These are phyloP conservation scores for Cardamine resedifolia DNA, from an alignment of 345 rosid species.

Conservation along the genomic window DNA sequence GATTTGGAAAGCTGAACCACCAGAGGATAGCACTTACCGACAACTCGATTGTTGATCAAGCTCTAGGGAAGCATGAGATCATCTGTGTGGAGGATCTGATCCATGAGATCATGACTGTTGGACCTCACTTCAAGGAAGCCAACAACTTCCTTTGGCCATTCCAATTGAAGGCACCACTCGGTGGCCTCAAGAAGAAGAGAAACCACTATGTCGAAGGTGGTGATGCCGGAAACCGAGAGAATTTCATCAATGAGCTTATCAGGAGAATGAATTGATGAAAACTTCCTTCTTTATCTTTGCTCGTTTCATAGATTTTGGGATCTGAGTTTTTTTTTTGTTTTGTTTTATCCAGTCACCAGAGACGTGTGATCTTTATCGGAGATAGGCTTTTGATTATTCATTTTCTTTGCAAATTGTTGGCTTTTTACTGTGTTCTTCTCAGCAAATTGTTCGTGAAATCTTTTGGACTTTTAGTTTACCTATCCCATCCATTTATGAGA, in stretches of 20 bases:
- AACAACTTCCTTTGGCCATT: slow-evolving; percentile 90
- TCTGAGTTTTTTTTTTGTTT: background rate
- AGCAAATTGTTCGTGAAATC: background rate
- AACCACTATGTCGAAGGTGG: slow-evolving; percentile 91
- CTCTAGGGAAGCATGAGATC: slow-evolving; percentile 63
- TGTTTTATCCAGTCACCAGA: background rate
- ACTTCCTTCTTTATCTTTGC: background rate
- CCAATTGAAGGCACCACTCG: slow-evolving; percentile 73
- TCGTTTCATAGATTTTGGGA: slow-evolving; percentile 15
- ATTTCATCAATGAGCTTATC: slow-evolving; percentile 60
- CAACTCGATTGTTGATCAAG: slow-evolving; percentile 64
- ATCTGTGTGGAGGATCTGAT: slow-evolving; percentile 77
- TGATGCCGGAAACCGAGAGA: slow-evolving; percentile 82
- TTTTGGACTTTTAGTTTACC: background rate
- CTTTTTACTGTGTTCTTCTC: background rate
- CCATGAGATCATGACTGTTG: slow-evolving; percentile 87
- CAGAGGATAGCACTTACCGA: slow-evolving; percentile 63
- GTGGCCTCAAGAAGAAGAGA: slow-evolving; percentile 81
- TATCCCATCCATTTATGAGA: background rate
- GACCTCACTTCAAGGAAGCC: slow-evolving; percentile 71
- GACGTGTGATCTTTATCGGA: background rate
- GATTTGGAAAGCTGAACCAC: slow-evolving; percentile 64
- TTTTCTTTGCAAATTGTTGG: background rate
- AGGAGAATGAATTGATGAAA: slow-evolving; percentile 72
- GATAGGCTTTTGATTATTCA: slow-evolving; percentile 7